phyloP scores from a whole-genome alignment of 176 grass and related monocot species.

The Lolium perenne region DNA sequence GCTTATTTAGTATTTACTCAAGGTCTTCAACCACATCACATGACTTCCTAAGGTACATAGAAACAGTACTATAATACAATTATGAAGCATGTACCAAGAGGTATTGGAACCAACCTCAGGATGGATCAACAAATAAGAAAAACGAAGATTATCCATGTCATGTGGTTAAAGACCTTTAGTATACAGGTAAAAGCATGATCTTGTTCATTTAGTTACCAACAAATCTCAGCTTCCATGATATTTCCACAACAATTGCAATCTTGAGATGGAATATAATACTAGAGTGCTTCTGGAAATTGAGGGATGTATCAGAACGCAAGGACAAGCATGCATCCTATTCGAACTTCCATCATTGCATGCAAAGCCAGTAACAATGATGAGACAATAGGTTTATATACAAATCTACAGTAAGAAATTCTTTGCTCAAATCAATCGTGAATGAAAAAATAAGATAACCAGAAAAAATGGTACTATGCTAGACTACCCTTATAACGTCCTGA shows the following conservation, averaged over 20 bases:
- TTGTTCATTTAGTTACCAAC: neutral
- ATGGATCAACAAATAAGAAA: neutral
- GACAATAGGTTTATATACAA: too few species aligned
- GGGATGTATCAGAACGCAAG: too few species aligned
- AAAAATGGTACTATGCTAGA: too few species aligned
- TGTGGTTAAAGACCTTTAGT: neutral
- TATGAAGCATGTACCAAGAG: neutral
- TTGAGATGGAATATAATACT: neutral
- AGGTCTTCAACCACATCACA: neutral
- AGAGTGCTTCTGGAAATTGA: neutral
- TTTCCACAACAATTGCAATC: neutral
- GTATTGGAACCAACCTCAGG: neutral
- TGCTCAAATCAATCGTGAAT: too few species aligned
- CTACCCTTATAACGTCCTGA: neutral
- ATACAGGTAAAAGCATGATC: neutral
- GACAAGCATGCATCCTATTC: too few species aligned
- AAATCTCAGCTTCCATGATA: neutral
- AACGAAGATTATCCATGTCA: neutral
- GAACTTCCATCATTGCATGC: too few species aligned
- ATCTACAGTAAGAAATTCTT: too few species aligned
- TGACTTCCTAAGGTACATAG: neutral
- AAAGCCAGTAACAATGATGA: too few species aligned
- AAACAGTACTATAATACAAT: neutral
- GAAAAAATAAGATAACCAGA: too few species aligned
- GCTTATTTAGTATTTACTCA: neutral